A percentile compares a stretch with the other conserved stretches of the same genome.
Evolutionary conservation across 179 eudicot genomes (phyloP).

Genomic region (Heliamphora pulchella): DNA sequence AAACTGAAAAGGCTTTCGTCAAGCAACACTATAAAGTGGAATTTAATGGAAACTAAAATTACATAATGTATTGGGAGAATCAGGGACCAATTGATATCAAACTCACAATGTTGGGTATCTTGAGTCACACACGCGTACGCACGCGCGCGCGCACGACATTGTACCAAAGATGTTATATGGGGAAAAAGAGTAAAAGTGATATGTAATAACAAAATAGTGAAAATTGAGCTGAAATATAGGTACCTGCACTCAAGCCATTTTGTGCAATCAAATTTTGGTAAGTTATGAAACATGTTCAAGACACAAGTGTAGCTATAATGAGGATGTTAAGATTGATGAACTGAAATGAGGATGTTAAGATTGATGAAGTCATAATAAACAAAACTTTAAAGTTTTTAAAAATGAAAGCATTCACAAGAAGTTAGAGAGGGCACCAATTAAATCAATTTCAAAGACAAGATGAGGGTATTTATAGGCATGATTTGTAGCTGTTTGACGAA

Average conservation of each 20-base stretch:
- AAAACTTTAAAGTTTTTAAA: too few relatives aligned
- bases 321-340: too few relatives aligned
- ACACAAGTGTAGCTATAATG: not conserved
- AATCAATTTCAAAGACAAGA: not conserved
- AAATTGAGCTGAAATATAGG: not conserved
- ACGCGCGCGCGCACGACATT: too few relatives aligned
- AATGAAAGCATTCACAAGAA: too few relatives aligned
- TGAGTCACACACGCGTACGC: not conserved
- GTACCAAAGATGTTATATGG: not conserved
- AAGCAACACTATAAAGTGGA: not conserved
- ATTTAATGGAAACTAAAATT: not conserved
- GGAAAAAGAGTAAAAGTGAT: not conserved
- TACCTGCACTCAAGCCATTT: too few relatives aligned
- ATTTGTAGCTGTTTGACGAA: not conserved
- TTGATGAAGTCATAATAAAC: not conserved
- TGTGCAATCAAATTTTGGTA: not conserved
- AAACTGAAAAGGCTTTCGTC: not conserved
- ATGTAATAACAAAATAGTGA: not conserved
- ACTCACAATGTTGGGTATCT: not conserved
- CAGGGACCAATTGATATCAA: slow-evolving; percentile 1
- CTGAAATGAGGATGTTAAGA: not conserved
- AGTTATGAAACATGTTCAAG: not conserved
- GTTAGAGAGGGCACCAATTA: too few relatives aligned
- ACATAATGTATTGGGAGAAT: not conserved
- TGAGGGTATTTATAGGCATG: not conserved